Conservation (phyloP, 2,329 filamentous ascomycete genomes). For the Stagonosporopsis tanaceti region DNA sequence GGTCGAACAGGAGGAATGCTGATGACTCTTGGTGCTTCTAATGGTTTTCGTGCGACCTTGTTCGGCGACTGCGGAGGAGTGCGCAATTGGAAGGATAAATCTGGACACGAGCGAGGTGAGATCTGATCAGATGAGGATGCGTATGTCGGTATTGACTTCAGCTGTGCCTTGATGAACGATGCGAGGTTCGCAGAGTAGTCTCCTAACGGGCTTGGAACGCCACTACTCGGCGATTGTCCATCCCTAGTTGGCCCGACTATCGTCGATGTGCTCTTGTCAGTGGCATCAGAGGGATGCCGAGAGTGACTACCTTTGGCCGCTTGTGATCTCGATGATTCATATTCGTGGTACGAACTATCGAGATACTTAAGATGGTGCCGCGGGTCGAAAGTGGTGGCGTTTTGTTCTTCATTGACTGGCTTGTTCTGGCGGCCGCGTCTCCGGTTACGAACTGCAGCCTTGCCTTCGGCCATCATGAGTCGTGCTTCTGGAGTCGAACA, state of each 20-base stretch:
- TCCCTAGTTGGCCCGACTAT: constrained; percentile 27
- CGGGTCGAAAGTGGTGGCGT: constrained; percentile 35
- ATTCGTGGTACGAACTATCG: constrained; percentile 24
- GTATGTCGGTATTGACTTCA: constrained; percentile 47
- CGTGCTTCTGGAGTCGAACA: constrained; percentile 48
- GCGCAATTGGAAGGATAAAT: constrained; percentile 32
- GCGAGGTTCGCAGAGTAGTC: constrained; percentile 49
- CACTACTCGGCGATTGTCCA: constrained; percentile 9
- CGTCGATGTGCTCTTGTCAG: constrained; percentile 42
- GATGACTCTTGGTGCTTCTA: constrained; percentile 36
- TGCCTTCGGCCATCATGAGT: constrained; percentile 46
- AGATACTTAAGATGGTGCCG: constrained; percentile 45
- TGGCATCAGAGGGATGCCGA: constrained; percentile 40
- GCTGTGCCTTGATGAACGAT: constrained; percentile 46
- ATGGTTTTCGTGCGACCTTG: constrained; percentile 22
- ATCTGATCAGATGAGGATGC: constrained; percentile 27
- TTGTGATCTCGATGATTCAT: constrained; percentile 17
- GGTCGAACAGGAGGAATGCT: constrained; percentile 44
- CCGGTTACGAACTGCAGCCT: constrained; percentile 45
- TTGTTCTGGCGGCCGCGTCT: constrained; percentile 35
- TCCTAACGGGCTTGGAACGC: constrained; percentile 33
- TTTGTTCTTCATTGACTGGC: constrained; percentile 27
- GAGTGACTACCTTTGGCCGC: constrained; percentile 30
- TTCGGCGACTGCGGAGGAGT: constrained; percentile 35
- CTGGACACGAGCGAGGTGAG: constrained; percentile 44